Conservation (phyloP, 306 rosid genomes). For the Fragaria iinumae region DNA sequence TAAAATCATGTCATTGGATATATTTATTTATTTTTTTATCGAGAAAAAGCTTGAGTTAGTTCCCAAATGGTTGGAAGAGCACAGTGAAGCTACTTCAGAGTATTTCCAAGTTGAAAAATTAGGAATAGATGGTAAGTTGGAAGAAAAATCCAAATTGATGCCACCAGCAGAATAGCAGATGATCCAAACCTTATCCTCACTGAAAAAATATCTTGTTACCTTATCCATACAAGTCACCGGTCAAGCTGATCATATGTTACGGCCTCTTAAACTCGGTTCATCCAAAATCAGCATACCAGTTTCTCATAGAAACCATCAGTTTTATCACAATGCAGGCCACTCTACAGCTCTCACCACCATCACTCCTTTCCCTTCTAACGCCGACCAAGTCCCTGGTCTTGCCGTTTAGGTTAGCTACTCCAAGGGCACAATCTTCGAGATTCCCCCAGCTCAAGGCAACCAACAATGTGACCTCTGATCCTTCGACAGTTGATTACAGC, state of each 20-base stretch:
- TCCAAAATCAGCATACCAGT: slow-evolving; percentile 1
- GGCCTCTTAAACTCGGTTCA: background rate
- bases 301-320: slow-evolving; percentile 8
- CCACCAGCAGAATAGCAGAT: no score
- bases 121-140: background rate
- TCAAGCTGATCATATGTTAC: background rate
- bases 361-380: slow-evolving; percentile 6
- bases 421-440: slow-evolving; percentile 25
- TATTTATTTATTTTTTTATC: no score
- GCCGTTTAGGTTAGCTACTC: slow-evolving; percentile 16
- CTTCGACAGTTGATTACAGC: slow-evolving; percentile 38
- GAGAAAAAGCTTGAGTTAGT: no score
- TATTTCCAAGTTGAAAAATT: background rate
- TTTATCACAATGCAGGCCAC: slow-evolving; percentile 28
- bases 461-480: slow-evolving; percentile 12
- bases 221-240: slow-evolving; percentile 17
- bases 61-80: no score
- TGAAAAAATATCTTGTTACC: slow-evolving; percentile 27
- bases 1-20: no score
- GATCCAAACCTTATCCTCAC: slow-evolving; percentile 24
- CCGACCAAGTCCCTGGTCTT: slow-evolving; percentile 28
- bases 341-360: slow-evolving; percentile 24
- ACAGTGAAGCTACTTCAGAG: background rate
- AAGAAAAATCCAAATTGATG: background rate
- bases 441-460: slow-evolving; percentile 22